These are phyloP conservation scores for Epichloe typhina DNA, from an alignment of 2,329 filamentous ascomycete species.

Conservation along the genomic window DNA sequence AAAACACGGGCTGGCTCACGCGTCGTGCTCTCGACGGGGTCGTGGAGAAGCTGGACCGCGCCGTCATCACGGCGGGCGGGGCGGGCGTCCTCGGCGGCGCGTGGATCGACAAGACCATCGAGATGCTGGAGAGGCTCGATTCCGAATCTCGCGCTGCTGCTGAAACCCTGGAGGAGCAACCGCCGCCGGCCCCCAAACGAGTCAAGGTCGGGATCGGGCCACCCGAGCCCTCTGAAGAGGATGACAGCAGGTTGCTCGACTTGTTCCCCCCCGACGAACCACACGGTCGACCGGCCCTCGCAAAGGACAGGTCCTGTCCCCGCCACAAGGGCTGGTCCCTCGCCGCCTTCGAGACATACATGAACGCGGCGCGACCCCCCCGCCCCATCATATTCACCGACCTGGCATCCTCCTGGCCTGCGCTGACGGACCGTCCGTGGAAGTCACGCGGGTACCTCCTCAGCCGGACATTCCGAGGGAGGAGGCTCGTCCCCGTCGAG, in stretches of 20 bases:
- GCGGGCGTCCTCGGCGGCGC: conserved; percentile 36
- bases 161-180: neutral
- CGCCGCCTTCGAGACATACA: conserved; percentile 47
- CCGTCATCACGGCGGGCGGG: conserved; percentile 61
- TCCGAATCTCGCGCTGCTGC: conserved; percentile 6
- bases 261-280: conserved; percentile 18
- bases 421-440: conserved; percentile 57
- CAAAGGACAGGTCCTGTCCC: conserved; percentile 13
- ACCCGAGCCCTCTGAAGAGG: too few species aligned
- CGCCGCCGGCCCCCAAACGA: conserved; percentile 11
- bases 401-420: conserved; percentile 59
- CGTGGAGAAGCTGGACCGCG: conserved; percentile 58
- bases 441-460: conserved; percentile 60
- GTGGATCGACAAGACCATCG: conserved; percentile 40
- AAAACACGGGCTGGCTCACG: conserved; percentile 1
- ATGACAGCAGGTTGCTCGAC: too few species aligned
- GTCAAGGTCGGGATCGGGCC: neutral
- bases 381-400: conserved; percentile 58
- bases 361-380: conserved; percentile 29
- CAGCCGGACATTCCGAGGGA: conserved; percentile 58
- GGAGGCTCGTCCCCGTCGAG: conserved; percentile 75
- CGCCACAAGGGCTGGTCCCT: conserved; percentile 33
- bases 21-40: conserved; percentile 34
- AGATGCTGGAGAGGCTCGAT: conserved; percentile 22
- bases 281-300: conserved; percentile 15